A percentile compares a stretch with the other conserved stretches of the same genome.
Conservation (phyloP, 2,329 filamentous ascomycete species). For the Fusarium falciforme region DNA sequence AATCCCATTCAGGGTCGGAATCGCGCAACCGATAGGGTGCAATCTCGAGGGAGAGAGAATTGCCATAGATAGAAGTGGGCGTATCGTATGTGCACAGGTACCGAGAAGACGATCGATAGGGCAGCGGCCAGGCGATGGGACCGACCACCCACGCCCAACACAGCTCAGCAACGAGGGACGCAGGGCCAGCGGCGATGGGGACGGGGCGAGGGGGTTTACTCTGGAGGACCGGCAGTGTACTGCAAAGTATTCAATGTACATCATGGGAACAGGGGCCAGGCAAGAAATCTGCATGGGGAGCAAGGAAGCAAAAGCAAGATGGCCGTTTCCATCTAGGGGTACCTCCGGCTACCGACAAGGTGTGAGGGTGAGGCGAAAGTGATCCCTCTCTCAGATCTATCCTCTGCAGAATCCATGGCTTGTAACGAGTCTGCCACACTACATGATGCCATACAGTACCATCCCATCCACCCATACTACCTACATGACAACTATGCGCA, state of each 20-base stretch:
- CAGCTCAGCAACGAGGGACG: not conserved
- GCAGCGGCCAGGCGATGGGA: not conserved
- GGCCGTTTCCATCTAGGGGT: conserved; percentile 18
- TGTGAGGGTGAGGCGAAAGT: not conserved
- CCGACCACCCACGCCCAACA: not conserved
- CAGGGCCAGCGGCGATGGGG: not conserved
- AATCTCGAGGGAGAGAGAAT: not conserved
- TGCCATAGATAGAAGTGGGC: conserved; percentile 3
- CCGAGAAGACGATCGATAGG: not conserved
- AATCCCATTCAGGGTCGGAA: conserved; percentile 13
- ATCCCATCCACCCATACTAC: not conserved
- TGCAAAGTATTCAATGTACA: conserved; percentile 3
- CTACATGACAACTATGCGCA: not conserved
- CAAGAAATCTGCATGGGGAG: not conserved
- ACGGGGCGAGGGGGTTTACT: not conserved
- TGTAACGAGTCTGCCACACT: not conserved
- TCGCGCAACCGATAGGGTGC: conserved; percentile 18
- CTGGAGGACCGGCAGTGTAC: not conserved
- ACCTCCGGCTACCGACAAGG: not conserved
- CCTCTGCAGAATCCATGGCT: not conserved
- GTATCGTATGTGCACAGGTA: not conserved
- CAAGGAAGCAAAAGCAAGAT: conserved; percentile 20
- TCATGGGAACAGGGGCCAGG: not conserved
- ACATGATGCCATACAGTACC: not conserved
- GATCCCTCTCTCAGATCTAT: not conserved